Base-by-base conservation (phyloP, 805 yeast genomes). In the Yueomyces sp. region DNA sequence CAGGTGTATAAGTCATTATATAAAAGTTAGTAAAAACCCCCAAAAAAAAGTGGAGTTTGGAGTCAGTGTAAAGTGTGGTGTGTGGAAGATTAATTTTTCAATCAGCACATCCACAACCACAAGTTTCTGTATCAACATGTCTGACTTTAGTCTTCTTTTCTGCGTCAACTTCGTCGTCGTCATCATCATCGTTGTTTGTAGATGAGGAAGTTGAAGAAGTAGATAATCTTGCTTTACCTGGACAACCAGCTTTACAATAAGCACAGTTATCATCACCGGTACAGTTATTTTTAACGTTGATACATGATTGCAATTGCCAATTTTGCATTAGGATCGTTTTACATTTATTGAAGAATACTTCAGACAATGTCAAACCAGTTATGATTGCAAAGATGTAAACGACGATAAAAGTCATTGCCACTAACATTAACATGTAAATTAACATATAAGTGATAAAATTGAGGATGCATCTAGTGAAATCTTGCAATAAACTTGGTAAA, bases 351-450 rank as follows among this genome's bases (percentile, higher is more conserved):
- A 80, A 81, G 52, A 76, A 72, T 39, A 82, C 75, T 52, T 82
- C 84, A 36, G 85, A 85, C 45, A 81, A 64, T 0, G 87, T 72
- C 46, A 81, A 64, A 8, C 94, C 94, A 19, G 78, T 52, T 19
- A 79, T 74, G 31, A 81, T 78, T 2, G 85, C 90, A 62, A 83
- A 83, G 59, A 83, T 79, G 51, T 83, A 83, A 0, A 76, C 62
- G 40, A 81, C 51, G 6, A 81, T 72, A 56, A 68, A 82, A 37
- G 81, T 68, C 94, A 83, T 83, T 4, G 82, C 81, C 12, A 78
- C 87, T 64, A 83, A 69, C 94, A 83, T 83, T 52, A 83, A 62
- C 34, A 80, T 80, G 55, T 78, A 83, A 9, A 82, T 79, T 41
- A 83, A 56, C 69, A 81, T 66, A 26, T 83, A 81, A 3, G 83